Evolutionary conservation across 306 rosid genomes (phyloP), one percentile per base, ranked within the genome.

Genomic region (Myrica gale): DNA sequence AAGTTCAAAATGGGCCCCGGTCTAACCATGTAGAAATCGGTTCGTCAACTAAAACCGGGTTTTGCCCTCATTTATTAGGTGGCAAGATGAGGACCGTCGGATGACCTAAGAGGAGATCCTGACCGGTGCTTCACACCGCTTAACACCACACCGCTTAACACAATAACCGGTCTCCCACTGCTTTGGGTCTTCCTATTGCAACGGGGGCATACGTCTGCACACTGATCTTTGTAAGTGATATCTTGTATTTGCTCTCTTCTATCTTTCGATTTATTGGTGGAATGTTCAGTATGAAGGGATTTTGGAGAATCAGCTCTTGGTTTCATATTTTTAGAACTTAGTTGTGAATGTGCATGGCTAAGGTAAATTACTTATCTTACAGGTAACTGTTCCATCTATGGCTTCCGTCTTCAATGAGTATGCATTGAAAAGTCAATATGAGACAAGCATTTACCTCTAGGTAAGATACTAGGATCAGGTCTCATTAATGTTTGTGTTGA

Each of bases 371-470:
- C 79, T 50, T 42, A 77, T 82, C 81, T 85, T 89, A 55, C 88
- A 96, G 99, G 96, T 92, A 61, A 92, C 98, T 39, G 93, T 96
- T 80, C 99, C 99, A 51, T 96, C 99, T 10, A 43, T 96, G 89
- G 99, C 99, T 74, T 96, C 99, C 58, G 99, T 96, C 60, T 96
- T 86, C 79, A 96, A 96, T 72, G 99, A 96, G 86, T 96, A 92
- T 85, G 99, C 99, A 81, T 81, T 96, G 92, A 96, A 96, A 87
- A 96, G 99, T 80, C 99, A 96, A 82, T 96, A 90, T 80, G 99
- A 96, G 77, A 96, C 99, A 23, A 96, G 99, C 89, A 96, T 96
- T 79, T 96, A 96, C 88, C 96, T 96, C 51, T 98, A 96, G 99
- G 99, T 96, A 69, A 85, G 66, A 46, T 45, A 48, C 54, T 67